Evolutionary conservation across 257 asterid genomes (phyloP).

Genomic region (Agastache rugosa): DNA sequence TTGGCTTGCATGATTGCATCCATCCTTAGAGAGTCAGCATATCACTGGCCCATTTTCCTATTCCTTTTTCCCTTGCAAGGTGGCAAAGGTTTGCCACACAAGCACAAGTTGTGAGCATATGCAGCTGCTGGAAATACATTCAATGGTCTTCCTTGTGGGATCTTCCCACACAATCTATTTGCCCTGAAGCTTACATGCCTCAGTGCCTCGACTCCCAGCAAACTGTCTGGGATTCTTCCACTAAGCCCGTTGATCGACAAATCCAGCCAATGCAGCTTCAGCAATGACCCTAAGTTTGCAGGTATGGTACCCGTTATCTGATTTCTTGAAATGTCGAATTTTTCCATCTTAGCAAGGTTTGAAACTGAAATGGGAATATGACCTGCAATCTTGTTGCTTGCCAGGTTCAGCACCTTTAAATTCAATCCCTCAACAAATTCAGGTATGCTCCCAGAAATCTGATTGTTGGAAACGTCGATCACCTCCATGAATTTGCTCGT

Average conservation of each 20-base stretch:
- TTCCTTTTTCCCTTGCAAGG: conserved; percentile 61
- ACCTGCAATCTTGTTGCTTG: conserved; percentile 73
- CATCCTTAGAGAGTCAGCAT: conserved; percentile 56
- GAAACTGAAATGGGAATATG: conserved; percentile 76
- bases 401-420: conserved; percentile 68
- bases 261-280: conserved; percentile 79
- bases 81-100: conserved; percentile 86
- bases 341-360: conserved; percentile 58
- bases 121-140: conserved; percentile 68
- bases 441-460: conserved; percentile 73
- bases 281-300: conserved; percentile 56
- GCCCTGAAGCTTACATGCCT: conserved; percentile 80
- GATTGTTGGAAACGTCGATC: conserved; percentile 70
- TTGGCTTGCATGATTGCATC: conserved; percentile 32
- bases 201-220: conserved; percentile 59
- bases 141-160: conserved; percentile 84
- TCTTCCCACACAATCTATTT: conserved; percentile 80
- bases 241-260: conserved; percentile 64
- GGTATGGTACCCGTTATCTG: conserved; percentile 81
- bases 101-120: conserved; percentile 78
- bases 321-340: conserved; percentile 75
- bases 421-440: conserved; percentile 48
- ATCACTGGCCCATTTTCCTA: conserved; percentile 61
- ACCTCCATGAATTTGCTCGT: conserved; percentile 67
- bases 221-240: conserved; percentile 70